phyloP scores from a whole-genome alignment of 768 basidiomycete genomes.

The Lyophyllum atratum region DNA sequence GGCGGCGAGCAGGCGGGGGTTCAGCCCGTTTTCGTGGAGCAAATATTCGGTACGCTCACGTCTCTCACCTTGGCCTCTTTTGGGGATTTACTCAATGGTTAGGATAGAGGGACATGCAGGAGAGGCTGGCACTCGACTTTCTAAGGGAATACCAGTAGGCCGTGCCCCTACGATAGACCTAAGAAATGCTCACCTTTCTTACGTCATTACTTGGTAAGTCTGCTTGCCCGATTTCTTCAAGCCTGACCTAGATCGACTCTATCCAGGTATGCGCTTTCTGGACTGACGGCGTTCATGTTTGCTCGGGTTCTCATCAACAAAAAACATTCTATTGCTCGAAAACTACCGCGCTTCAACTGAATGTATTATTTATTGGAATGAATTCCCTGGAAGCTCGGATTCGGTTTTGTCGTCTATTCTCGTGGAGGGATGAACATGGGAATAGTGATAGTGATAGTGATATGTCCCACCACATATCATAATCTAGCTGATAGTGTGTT shows the following conservation, averaged over 20 bases:
- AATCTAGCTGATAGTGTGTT: background rate
- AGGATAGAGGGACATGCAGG: slow-evolving; percentile 80
- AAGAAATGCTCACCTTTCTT: slow-evolving; percentile 92
- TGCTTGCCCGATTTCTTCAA: background rate
- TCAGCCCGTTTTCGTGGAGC: slow-evolving; percentile 89
- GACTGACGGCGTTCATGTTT: slow-evolving; percentile 84
- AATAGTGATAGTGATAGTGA: no score
- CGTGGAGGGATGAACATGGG: no score
- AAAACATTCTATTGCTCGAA: slow-evolving; percentile 46
- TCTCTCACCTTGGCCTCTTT: background rate
- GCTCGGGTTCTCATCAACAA: slow-evolving; percentile 62
- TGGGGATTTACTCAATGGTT: slow-evolving; percentile 3
- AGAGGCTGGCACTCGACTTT: slow-evolving; percentile 58
- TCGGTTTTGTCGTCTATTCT: no score
- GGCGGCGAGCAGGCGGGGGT: slow-evolving; percentile 74
- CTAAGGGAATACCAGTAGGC: slow-evolving; percentile 83
- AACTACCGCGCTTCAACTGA: slow-evolving; percentile 56
- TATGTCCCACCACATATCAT: background rate
- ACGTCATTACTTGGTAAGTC: slow-evolving; percentile 88
- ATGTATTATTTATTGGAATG: background rate
- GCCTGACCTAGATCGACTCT: background rate
- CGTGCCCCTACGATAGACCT: slow-evolving; percentile 82
- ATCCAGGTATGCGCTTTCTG: slow-evolving; percentile 85
- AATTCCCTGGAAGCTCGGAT: background rate
- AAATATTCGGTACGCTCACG: slow-evolving; percentile 75